A percentile compares a stretch with the other conserved stretches of the same genome.
phyloP scores from a whole-genome alignment of 2,329 filamentous ascomycete species.

The Stemphylium beticola region DNA sequence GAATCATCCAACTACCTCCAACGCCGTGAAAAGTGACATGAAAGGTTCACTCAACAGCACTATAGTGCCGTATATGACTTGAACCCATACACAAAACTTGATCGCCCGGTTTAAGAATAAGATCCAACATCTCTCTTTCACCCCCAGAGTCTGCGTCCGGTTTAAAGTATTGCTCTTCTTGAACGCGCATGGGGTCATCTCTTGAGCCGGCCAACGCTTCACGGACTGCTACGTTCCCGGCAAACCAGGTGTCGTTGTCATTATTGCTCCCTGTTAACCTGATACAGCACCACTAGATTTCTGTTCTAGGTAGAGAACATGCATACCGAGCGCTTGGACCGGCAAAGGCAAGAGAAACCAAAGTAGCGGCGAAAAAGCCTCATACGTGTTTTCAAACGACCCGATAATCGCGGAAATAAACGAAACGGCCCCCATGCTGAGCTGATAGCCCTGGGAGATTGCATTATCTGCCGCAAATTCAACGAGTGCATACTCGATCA shows the following conservation, averaged over 20 bases:
- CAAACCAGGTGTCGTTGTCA: not conserved
- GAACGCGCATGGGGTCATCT: not conserved
- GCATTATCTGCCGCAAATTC: no score
- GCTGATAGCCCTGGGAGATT: no score
- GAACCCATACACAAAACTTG: not conserved
- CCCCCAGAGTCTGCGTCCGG: not conserved
- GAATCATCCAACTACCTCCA: not conserved
- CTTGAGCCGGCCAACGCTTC: not conserved
- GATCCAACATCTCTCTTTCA: not conserved
- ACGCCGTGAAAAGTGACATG: not conserved
- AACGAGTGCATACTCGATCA: not conserved
- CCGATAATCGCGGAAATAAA: no score
- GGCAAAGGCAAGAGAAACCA: no score
- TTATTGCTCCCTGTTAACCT: no score
- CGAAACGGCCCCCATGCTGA: no score
- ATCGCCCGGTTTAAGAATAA: not conserved
- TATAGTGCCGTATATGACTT: not conserved
- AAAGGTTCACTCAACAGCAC: not conserved
- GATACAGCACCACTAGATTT: no score
- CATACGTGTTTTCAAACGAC: no score
- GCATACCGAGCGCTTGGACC: no score
- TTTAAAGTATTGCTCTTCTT: not conserved
- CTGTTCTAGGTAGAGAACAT: no score
- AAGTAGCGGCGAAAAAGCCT: no score
- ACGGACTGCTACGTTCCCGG: not conserved